These are phyloP conservation scores for Gossypium rotundifolium DNA, from an alignment of 345 rosid species.

Conservation along the genomic window DNA sequence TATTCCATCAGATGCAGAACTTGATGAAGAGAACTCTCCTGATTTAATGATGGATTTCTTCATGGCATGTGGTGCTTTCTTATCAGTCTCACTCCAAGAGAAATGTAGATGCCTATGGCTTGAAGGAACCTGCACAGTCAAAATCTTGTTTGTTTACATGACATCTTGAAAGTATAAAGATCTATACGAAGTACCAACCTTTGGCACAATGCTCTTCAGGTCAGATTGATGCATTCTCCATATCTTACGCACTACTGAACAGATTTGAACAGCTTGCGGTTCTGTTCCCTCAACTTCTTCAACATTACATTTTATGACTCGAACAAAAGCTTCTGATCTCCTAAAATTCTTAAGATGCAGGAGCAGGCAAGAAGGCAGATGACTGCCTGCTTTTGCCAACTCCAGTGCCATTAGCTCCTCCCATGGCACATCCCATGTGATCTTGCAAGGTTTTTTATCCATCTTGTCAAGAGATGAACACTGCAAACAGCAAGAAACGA, in stretches of 20 bases:
- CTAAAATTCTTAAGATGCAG: slow-evolving; percentile 78
- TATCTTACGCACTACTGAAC: slow-evolving; percentile 73
- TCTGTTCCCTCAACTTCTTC: slow-evolving; percentile 52
- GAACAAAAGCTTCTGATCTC: slow-evolving; percentile 84
- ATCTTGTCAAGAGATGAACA: slow-evolving; percentile 66
- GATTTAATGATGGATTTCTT: slow-evolving; percentile 52
- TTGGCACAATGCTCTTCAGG: slow-evolving; percentile 47
- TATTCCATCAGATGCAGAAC: slow-evolving; percentile 41
- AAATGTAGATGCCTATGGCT: slow-evolving; percentile 78
- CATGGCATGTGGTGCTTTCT: slow-evolving; percentile 30
- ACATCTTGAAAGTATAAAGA: neutral
- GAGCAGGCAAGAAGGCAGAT: slow-evolving; percentile 76
- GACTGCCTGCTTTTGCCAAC: slow-evolving; percentile 80
- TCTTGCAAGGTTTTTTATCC: slow-evolving; percentile 89
- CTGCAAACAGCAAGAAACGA: slow-evolving; percentile 32
- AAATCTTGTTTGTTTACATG: slow-evolving; percentile 7
- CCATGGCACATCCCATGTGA: slow-evolving; percentile 98
- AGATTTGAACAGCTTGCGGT: slow-evolving; percentile 82
- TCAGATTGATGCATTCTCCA: slow-evolving; percentile 77
- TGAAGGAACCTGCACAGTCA: slow-evolving; percentile 68
- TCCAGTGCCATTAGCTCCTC: slow-evolving; percentile 92
- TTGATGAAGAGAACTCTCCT: slow-evolving; percentile 55
- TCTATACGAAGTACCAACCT: slow-evolving; percentile 38
- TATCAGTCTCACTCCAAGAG: slow-evolving; percentile 65
- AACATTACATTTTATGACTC: slow-evolving; percentile 70